Conservation (phyloP, 1,284 basidiomycete species). For the Apiotrichum brassicae region DNA sequence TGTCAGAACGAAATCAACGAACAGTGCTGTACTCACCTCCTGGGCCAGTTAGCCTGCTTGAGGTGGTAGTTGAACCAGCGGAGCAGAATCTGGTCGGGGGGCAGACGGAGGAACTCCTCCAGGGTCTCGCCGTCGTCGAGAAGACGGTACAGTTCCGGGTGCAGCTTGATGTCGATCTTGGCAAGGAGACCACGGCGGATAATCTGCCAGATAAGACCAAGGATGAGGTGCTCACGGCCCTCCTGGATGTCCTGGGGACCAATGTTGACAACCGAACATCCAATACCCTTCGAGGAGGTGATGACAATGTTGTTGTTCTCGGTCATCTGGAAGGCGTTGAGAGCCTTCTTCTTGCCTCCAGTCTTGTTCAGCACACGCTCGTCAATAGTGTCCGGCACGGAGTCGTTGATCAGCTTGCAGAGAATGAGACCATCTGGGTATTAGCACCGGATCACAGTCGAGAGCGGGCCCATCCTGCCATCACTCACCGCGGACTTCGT, state of each 20-base stretch:
- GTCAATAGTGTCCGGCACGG: slow-evolving; percentile 98
- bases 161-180: slow-evolving; percentile 96
- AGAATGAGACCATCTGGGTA: slow-evolving; percentile 78
- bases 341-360: slow-evolving; percentile 53
- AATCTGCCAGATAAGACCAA: slow-evolving; percentile 99
- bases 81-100: slow-evolving; percentile 92
- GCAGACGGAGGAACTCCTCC: slow-evolving; percentile 86
- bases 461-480: no score
- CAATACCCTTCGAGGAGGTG: slow-evolving; percentile 94
- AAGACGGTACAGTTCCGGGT: slow-evolving; percentile 91
- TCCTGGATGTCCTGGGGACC: slow-evolving; percentile 89
- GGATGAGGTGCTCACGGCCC: slow-evolving; percentile 90
- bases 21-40: slow-evolving; percentile 54
- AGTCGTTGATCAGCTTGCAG: slow-evolving; percentile 98
- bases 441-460: neutral
- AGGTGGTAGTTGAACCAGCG: slow-evolving; percentile 99
- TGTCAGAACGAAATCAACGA: slow-evolving; percentile 1
- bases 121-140: slow-evolving; percentile 96
- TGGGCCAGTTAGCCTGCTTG: slow-evolving; percentile 86
- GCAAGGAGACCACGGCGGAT: slow-evolving; percentile 87
- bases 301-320: slow-evolving; percentile 99
- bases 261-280: slow-evolving; percentile 97
- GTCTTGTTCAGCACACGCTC: slow-evolving; percentile 94
- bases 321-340: slow-evolving; percentile 96
- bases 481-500: slow-evolving; percentile 68